Base-by-base conservation (phyloP, 2,329 filamentous ascomycete genomes). In the Alternaria angustiovoidea region DNA sequence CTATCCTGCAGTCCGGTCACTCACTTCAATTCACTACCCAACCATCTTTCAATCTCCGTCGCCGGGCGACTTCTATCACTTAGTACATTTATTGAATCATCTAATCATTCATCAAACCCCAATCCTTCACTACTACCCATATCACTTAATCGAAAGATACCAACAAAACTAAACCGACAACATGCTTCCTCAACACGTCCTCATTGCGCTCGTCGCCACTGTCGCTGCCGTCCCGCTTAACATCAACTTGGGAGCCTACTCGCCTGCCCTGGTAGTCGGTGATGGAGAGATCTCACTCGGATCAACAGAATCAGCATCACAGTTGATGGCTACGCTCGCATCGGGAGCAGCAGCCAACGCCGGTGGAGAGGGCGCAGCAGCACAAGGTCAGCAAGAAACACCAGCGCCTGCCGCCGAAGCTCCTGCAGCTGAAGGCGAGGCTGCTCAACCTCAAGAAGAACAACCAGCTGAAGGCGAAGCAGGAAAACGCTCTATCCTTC, bases 161-260 rank as follows among this genome's bases (percentile, higher is more conserved):
- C 58, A 62, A 57, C 24, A 26, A 42, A 57, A 24, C 24, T 30
- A 57, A 65, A 67, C 55, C 65, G 56, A 62, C 67, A 76, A 75
- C 30, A 79, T 79, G 78, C 75, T 75, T 71, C 68, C 76, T 61
- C 76, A 78, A 71, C 64, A 75, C 66, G 62, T 79, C 52, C 67
- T 79, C 65, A 59, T 78, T 43, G 69, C 76, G 54, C 70, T 78
- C 42, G 69, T 75, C 58, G 75, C 75, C 59, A 67, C 74, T 60
- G 72, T 78, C 67, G 68, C 74, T 52, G 79, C 79, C 58, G 74
- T 82, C 47, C 82, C 82, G 28, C 80, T 84, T 51, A 84, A 84
- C 79, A 84, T 84, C 80, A 84, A 84, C 75, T 77, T 84, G 53
- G 82, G 82, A 54, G 82, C 82, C 32, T 84, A 83, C 70, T 84